Conservation (phyloP, 2,329 filamentous ascomycete species). For the Cryphonectria japonica region DNA sequence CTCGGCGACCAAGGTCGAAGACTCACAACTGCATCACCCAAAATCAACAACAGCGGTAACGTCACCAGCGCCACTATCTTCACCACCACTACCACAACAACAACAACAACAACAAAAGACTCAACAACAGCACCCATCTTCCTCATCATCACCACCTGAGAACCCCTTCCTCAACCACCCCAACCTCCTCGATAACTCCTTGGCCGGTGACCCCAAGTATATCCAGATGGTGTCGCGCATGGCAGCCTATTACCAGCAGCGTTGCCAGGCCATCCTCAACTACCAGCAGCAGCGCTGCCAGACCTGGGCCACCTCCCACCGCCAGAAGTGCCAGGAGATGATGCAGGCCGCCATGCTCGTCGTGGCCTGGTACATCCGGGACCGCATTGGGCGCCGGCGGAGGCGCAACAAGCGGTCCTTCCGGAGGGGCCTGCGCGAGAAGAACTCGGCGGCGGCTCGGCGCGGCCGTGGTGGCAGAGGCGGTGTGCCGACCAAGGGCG, state of each 20-base stretch:
- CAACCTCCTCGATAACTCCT: conserved; percentile 18
- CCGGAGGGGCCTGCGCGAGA: conserved; percentile 43
- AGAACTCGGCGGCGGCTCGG: conserved; percentile 31
- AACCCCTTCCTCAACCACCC: conserved; percentile 18
- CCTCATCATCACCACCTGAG: conserved; percentile 13
- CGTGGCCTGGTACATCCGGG: conserved; percentile 54
- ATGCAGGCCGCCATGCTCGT: conserved; percentile 54
- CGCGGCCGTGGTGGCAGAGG: conserved; percentile 23
- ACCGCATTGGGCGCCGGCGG: conserved; percentile 49
- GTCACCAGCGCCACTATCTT: not conserved
- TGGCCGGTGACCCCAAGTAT: conserved; percentile 44
- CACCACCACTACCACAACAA: not conserved
- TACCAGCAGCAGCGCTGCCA: conserved; percentile 53
- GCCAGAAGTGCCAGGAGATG: conserved; percentile 53
- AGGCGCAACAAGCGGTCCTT: conserved; percentile 47
- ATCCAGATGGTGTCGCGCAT: conserved; percentile 52
- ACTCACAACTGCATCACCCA: conserved; percentile 16
- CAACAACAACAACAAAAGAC: not conserved
- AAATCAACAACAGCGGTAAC: conserved; percentile 7
- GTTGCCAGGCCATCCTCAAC: conserved; percentile 50
- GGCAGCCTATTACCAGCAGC: conserved; percentile 53
- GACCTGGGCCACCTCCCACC: conserved; percentile 51
- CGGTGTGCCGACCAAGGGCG: conserved; percentile 41
- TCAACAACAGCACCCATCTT: conserved; percentile 1
- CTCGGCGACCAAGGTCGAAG: conserved; percentile 24